phyloP scores from a whole-genome alignment of 805 yeast species.

The Tetrapisispora taiwanensis region DNA sequence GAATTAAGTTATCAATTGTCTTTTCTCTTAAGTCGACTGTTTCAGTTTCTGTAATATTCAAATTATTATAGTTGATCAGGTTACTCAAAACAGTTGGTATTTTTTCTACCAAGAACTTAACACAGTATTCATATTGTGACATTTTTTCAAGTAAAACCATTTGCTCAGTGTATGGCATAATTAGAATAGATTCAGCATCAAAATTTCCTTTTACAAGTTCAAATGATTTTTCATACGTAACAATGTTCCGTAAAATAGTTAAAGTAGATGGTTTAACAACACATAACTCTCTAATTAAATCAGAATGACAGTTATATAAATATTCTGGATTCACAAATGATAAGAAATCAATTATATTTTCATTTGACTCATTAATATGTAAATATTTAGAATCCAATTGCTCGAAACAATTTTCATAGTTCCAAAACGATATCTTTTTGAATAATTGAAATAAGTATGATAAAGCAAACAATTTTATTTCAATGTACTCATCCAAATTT shows the following conservation, averaged over 20 bases:
- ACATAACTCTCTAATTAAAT: constrained; percentile 7
- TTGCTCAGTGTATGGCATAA: constrained; percentile 26
- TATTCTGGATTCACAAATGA: constrained; percentile 25
- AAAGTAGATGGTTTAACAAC: constrained; percentile 16
- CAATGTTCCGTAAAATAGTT: constrained; percentile 18
- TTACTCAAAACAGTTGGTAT: constrained; percentile 22
- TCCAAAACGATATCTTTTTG: constrained; percentile 17
- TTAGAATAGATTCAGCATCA: constrained; percentile 12
- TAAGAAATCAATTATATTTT: constrained; percentile 15
- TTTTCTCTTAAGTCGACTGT: constrained; percentile 17
- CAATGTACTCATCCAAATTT: constrained; percentile 10
- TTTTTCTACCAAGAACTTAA: constrained; percentile 9
- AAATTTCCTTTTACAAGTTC: constrained; percentile 13
- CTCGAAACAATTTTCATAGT: constrained; percentile 10
- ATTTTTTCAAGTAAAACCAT: constrained; percentile 22
- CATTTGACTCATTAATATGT: constrained; percentile 9
- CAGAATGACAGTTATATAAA: constrained; percentile 9
- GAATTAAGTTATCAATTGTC: constrained; percentile 18
- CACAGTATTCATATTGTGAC: constrained; percentile 15
- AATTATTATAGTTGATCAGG: constrained; percentile 13
- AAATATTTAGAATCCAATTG: constrained; percentile 15
- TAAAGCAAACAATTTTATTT: constrained; percentile 14
- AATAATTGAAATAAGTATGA: constrained; percentile 19
- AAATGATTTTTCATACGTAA: constrained; percentile 14
- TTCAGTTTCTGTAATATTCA: constrained; percentile 18